Conservation (phyloP, 345 rosid species). For the Euphorbia peplus region DNA sequence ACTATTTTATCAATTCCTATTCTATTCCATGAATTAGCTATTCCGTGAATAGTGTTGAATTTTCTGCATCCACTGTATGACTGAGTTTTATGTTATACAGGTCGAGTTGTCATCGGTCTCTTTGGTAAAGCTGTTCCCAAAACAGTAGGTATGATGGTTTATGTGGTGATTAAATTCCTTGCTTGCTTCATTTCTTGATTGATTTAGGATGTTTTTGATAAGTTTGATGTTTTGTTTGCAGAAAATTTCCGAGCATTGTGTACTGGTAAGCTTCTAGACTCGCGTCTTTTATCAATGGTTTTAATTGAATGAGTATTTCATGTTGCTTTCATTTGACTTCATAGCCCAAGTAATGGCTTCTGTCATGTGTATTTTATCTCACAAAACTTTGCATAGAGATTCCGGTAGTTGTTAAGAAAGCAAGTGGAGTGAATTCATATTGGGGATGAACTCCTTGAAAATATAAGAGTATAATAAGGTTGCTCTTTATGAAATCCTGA, state of each 20-base stretch:
- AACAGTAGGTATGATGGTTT: conserved; percentile 57
- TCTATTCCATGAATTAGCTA: too few species aligned
- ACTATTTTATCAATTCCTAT: too few species aligned
- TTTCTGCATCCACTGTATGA: neutral
- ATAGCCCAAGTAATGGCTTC: neutral
- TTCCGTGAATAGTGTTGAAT: neutral
- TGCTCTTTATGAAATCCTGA: too few species aligned
- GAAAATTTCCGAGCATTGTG: conserved; percentile 98
- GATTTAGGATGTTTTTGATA: conserved; percentile 14
- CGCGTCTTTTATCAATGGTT: neutral
- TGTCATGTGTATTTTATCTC: neutral
- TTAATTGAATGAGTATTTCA: neutral
- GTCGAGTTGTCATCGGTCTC: conserved; percentile 82
- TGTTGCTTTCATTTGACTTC: neutral
- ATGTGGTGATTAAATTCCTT: neutral
- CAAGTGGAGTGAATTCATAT: neutral
- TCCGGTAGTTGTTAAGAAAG: neutral
- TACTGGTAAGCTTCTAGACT: conserved; percentile 52
- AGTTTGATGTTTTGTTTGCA: conserved; percentile 37
- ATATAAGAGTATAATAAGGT: too few species aligned
- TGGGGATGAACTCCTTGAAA: too few species aligned
- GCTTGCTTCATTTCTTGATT: neutral
- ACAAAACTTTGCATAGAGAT: neutral
- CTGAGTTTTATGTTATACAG: conserved; percentile 35
- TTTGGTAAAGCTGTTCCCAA: conserved; percentile 91